Base-by-base conservation (phyloP, 352 stramenopile genomes). In the Globisporangium cylindrosporum region DNA sequence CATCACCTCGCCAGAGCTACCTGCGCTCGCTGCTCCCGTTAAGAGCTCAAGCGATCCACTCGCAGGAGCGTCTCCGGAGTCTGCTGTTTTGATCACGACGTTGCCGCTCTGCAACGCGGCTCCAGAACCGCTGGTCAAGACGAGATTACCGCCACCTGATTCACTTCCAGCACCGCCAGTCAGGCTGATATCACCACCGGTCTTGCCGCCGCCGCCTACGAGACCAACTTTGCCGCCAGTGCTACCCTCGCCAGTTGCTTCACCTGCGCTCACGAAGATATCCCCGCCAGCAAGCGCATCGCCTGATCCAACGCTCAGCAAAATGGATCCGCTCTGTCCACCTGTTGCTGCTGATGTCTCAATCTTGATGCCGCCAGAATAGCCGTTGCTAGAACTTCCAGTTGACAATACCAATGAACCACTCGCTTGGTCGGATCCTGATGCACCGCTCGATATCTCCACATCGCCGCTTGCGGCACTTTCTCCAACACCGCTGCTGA, bases 401-500 rank as follows among this genome's bases (percentile, higher is more conserved):
- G 64, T 66, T 48, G 59, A 73, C 27, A 81, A 57, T 1, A 51
- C 59, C 29, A 78, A 9, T 8, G 57, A 68, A 10, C 74, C 67
- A 32, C 76, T 78, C 12, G 63, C 25, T 41, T 76, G 54, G 1
- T 32, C 67, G 29, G 59, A 67, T 10, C 57, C 63, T 34, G 69
- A 58, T 3, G 46, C 63, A 8, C 66, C 68, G 48, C 65, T 81
- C 3, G 66, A 64, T 36, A 84, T 65, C 1, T 63, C 25, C 1
- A 84, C 43, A 38, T 73, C 69, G 1, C 76, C 76, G 48, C 74
- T 80, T 29, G 70, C 24, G 25, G 68, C 66, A 48, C 25, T 67
- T 22, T 53, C 58, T 5, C 76, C 74, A 7, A 48, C 64, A 15
- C 73, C 74, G 32, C 73, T 80, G 4, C 54, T 73, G 8, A 84